Evolutionary conservation across 106 monocot species (phyloP).

Genomic region (Hemerocallis citrina): DNA sequence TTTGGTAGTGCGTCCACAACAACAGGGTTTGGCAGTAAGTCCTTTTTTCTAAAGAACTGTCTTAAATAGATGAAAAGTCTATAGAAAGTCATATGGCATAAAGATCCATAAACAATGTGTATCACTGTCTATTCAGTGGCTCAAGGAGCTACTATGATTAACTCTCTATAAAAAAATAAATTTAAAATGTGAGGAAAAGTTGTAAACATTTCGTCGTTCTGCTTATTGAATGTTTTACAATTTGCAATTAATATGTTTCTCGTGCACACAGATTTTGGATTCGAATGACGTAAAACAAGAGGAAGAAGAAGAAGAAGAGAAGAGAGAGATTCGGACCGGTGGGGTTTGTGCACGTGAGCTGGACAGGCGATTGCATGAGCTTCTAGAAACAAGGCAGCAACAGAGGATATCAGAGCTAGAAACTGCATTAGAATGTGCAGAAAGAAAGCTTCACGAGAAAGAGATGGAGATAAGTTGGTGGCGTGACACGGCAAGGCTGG

Average conservation of each 20-base stretch:
- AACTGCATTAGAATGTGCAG: constrained; percentile 31
- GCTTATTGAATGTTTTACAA: too few relatives aligned
- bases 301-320: constrained; percentile 12
- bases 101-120: too few relatives aligned
- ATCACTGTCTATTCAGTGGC: too few relatives aligned
- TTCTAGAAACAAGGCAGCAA: constrained; percentile 54
- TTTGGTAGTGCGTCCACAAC: constrained; percentile 8
- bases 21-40: constrained; percentile 39
- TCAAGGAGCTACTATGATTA: too few relatives aligned
- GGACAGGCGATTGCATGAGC: constrained; percentile 62
- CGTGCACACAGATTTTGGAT: too few relatives aligned
- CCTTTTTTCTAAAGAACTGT: not conserved
- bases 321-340: not conserved
- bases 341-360: constrained; percentile 58
- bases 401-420: constrained; percentile 71
- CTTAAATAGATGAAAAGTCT: too few relatives aligned
- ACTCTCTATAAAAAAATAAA: too few relatives aligned
- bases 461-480: constrained; percentile 63
- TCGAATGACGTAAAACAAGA: constrained; percentile 21
- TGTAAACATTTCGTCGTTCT: too few relatives aligned
- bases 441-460: constrained; percentile 46
- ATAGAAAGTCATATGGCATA: too few relatives aligned
- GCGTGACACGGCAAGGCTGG: constrained; percentile 57
- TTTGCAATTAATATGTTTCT: too few relatives aligned
- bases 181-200: too few relatives aligned